These are phyloP conservation scores for Brassica incana DNA, from an alignment of 345 rosid genomes.

Conservation along the genomic window DNA sequence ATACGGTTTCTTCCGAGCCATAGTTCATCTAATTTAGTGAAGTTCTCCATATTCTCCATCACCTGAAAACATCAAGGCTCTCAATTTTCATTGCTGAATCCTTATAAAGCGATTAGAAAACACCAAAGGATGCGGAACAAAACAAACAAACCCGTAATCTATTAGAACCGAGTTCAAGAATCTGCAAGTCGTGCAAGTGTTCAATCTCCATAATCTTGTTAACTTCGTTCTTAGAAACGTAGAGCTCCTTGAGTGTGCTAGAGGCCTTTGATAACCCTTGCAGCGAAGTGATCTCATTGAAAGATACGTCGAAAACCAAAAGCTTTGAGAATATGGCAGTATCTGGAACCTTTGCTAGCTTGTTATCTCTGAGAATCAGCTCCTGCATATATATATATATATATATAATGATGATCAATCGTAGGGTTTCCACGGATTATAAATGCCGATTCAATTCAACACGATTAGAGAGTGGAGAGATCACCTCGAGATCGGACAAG, in stretches of 20 bases:
- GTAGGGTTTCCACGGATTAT: neutral
- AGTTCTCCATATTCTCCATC: slow-evolving; percentile 82
- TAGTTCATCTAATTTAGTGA: slow-evolving; percentile 67
- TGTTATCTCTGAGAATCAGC: slow-evolving; percentile 84
- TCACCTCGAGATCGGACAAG: slow-evolving; percentile 80
- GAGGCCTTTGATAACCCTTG: slow-evolving; percentile 68
- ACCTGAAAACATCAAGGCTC: slow-evolving; percentile 55
- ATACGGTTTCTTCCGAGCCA: slow-evolving; percentile 93
- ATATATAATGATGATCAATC: neutral
- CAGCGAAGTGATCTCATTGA: slow-evolving; percentile 76
- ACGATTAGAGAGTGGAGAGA: neutral
- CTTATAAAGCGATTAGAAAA: slow-evolving; percentile 5
- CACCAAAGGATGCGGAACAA: slow-evolving; percentile 17
- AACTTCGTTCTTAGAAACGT: slow-evolving; percentile 90
- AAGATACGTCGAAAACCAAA: slow-evolving; percentile 82
- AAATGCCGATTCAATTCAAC: neutral
- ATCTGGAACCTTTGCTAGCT: slow-evolving; percentile 72
- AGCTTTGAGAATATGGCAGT: slow-evolving; percentile 70
- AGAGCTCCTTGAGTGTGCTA: slow-evolving; percentile 71
- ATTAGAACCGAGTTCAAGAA: slow-evolving; percentile 96
- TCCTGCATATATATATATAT: slow-evolving; percentile 55
- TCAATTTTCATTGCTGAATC: neutral
- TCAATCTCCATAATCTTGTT: slow-evolving; percentile 84
- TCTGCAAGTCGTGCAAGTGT: slow-evolving; percentile 68
- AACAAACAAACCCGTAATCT: slow-evolving; percentile 61